Evolutionary conservation across 176 grass and related monocot species (phyloP), one percentile per base, ranked within the genome.

Genomic region (Areca catechu): DNA sequence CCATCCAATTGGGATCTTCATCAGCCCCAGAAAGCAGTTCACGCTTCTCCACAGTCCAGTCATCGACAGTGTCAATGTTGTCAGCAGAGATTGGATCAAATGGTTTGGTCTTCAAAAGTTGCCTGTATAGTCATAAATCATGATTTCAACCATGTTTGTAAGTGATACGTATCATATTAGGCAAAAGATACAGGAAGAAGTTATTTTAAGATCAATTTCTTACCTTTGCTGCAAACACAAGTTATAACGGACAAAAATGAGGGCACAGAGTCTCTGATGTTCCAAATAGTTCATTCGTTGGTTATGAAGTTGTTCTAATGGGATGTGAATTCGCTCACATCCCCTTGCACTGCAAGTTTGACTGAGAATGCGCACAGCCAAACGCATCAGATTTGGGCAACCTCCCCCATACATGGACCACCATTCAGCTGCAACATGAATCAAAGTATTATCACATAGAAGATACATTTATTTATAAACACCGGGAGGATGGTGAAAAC

Each of bases 241-340:
- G 77, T 96, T 96, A 77, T 90, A 90, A 48, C 84, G 92, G 22
- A 96, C 86, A 82, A 87, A 90, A 53, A 71, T 87, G 20, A 96
- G 86, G 56, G 90, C 74, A 56, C 73, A 62, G 29, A 90, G 61
- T 47, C 83, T 53, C 21, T 85, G 92, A 61, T 82, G 75, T 72
- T 96, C 92, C 80, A 96, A 87, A 67, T 73, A 59, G 80, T 90
- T 96, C 71, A 90, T 75, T 77, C 77, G 74, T 74, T 82, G 71
- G 19, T 82, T 79, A 78, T 90, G 77, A 60, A 77, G 72, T 77
- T 80, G 83, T 65, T 96, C 86, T 12, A 87, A 96, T 72, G 74
- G 80, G 72, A 84, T 69, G 23, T 60, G 70, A 61, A 37, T 21
- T 51, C 73, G 77, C 53, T 88, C 80, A 53, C 56, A 82, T 56